Conservation (phyloP, 2,329 filamentous ascomycete genomes). For the Xylaria arbuscula region DNA sequence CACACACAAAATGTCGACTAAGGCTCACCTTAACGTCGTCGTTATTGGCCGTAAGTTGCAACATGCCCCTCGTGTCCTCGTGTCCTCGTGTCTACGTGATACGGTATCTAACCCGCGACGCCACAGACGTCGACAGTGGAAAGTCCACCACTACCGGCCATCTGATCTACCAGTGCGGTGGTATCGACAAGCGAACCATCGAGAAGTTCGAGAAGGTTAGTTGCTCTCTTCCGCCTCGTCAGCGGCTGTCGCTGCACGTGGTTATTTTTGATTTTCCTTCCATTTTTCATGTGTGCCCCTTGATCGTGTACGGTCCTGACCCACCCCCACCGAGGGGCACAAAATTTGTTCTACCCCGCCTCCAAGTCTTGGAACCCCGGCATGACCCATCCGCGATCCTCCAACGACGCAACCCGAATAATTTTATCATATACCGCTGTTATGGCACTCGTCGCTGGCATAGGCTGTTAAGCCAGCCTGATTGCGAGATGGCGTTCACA, state of each 20-base stretch:
- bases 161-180: conserved; percentile 99
- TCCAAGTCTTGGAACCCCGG: conserved; percentile 36
- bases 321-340: conserved; percentile 47
- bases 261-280: conserved; percentile 43
- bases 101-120: conserved; percentile 18
- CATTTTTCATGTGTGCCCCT: conserved; percentile 25
- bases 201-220: conserved; percentile 99
- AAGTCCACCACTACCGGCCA: conserved; percentile 73
- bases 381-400: conserved; percentile 12
- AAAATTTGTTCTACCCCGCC: conserved; percentile 49
- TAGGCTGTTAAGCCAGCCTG: background rate
- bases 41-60: conserved; percentile 74
- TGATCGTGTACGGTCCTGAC: conserved; percentile 12
- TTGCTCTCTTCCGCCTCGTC: conserved; percentile 38
- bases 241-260: conserved; percentile 35
- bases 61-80: conserved; percentile 2
- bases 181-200: conserved; percentile 99
- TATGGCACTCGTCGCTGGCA: background rate
- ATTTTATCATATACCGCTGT: background rate
- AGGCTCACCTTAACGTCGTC: conserved; percentile 97
- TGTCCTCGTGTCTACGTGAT: conserved; percentile 26
- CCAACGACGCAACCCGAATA: conserved; percentile 10
- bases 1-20: conserved; percentile 58
- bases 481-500: background rate
- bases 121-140: conserved; percentile 59